Evolutionary conservation across 495 filamentous ascomycete genomes (phyloP), one percentile per base, ranked within the genome.

Genomic region (Penicillium herquei): DNA sequence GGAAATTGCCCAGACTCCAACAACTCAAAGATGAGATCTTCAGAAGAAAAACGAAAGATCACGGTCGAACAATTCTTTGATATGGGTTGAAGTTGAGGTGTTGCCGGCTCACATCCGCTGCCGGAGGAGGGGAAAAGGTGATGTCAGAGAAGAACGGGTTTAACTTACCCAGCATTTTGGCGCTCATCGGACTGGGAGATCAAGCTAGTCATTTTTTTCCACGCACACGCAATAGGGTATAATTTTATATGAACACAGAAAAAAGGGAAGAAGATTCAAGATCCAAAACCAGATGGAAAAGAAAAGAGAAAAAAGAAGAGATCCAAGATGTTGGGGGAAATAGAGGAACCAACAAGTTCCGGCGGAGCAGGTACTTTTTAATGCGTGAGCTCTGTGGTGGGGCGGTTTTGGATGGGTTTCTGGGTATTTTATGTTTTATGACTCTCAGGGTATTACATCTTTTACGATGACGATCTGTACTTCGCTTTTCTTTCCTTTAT

Each of bases 161-260:
- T 59, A 40, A 86, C 86, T 82, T 71, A 90, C 87, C 84, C 84
- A 76, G 83, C 80, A 70, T 76, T 81, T 53, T 77, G 72, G 59
- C 79, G 75, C 53, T 82, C 82, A 57, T 87, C 83, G 40, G 78
- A 69, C 64, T 84, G 81, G 59, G 85, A 80, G 67, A 87, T 77
- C 39, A 84, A 84, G 71, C 81, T 79, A 48, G 85, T 72, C 86
- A 89, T 88, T 40, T 68, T 40, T 68, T 76, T 66, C 46, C 60
- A 54, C 52, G 37, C 61, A 54, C 34, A 55, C 54, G 55, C 52
- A 49, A 46, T 12, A 17, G 30, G 41, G 46, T 31, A 56, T 64
- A 55, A 56, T 65, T 50, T 54, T 49, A 42, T 37, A 60, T 33
- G 52, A 55, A 34, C 18, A 45, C 34, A 31, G 49, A 46, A 46